Evolutionary conservation across 2,329 filamentous ascomycete species (phyloP).

Genomic region (Nothophoma quercina): DNA sequence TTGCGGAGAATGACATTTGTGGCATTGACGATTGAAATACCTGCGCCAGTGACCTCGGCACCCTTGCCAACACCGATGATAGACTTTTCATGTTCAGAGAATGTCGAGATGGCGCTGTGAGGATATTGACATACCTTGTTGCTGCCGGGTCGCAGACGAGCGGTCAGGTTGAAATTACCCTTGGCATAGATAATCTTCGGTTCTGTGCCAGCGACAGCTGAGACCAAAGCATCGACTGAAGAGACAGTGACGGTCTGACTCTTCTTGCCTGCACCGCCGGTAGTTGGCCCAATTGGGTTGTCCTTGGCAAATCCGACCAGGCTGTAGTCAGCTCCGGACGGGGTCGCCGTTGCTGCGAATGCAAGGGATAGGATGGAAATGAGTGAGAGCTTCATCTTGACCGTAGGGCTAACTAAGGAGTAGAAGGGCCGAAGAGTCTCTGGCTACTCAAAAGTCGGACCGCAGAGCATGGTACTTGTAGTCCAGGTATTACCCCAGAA

Average conservation of each 20-base stretch:
- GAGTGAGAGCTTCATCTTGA: constrained; percentile 37
- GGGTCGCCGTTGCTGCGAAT: constrained; percentile 27
- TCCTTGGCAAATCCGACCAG: constrained; percentile 46
- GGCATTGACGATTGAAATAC: constrained; percentile 61
- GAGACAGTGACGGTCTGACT: constrained; percentile 41
- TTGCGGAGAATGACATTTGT: constrained; percentile 71
- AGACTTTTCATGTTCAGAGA: constrained; percentile 39
- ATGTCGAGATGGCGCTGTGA: constrained; percentile 27
- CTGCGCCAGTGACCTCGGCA: constrained; percentile 54
- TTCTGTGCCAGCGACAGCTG: constrained; percentile 35
- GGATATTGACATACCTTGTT: constrained; percentile 36
- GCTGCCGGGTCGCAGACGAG: constrained; percentile 55
- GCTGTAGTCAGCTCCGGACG: constrained; percentile 32
- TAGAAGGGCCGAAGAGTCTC: constrained; percentile 2
- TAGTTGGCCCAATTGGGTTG: constrained; percentile 44
- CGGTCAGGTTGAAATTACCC: constrained; percentile 52
- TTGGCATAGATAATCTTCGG: constrained; percentile 54
- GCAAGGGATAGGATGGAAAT: constrained; percentile 27
- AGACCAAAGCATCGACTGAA: constrained; percentile 35
- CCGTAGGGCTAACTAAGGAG: not conserved
- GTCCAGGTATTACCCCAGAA: not conserved
- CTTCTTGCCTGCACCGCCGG: constrained; percentile 39
- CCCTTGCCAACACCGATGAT: constrained; percentile 46
- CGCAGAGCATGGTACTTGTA: constrained; percentile 17
- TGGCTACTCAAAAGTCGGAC: not conserved